Conservation (phyloP, 345 rosid genomes). For the Sisymbrium altissimum region DNA sequence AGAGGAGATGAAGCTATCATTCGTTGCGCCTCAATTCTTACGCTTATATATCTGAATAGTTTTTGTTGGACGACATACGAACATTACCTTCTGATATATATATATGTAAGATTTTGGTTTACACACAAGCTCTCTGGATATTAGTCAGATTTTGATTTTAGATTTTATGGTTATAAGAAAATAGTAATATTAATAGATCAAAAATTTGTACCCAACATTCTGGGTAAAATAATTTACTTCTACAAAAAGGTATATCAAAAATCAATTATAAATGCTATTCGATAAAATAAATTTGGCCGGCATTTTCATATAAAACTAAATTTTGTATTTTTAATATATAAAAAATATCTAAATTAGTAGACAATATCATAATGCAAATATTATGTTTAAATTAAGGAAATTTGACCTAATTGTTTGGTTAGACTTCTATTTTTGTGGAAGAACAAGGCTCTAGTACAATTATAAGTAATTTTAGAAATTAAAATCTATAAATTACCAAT, state of each 20-base stretch:
- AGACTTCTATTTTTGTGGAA: background rate
- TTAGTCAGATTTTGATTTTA: background rate
- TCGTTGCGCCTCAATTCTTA: slow-evolving; percentile 19
- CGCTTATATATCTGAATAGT: slow-evolving; percentile 7
- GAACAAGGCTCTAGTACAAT: background rate
- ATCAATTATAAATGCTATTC: too few species aligned
- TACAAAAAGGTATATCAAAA: too few species aligned
- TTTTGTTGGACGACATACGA: slow-evolving; percentile 8
- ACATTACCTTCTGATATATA: background rate
- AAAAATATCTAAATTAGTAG: background rate
- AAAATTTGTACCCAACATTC: too few species aligned
- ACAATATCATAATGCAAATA: background rate
- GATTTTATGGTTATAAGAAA: background rate
- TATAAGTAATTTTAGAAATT: background rate
- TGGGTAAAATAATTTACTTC: too few species aligned
- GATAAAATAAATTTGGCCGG: background rate
- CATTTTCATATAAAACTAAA: background rate
- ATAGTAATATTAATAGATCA: too few species aligned
- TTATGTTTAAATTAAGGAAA: background rate
- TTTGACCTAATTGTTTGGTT: background rate
- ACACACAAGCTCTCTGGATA: background rate
- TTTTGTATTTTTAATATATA: background rate
- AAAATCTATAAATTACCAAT: background rate
- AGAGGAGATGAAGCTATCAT: slow-evolving; percentile 20
- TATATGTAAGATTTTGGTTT: too few species aligned